Conservation (phyloP, 2,329 filamentous ascomycete genomes). For the Dactylellina sp. region DNA sequence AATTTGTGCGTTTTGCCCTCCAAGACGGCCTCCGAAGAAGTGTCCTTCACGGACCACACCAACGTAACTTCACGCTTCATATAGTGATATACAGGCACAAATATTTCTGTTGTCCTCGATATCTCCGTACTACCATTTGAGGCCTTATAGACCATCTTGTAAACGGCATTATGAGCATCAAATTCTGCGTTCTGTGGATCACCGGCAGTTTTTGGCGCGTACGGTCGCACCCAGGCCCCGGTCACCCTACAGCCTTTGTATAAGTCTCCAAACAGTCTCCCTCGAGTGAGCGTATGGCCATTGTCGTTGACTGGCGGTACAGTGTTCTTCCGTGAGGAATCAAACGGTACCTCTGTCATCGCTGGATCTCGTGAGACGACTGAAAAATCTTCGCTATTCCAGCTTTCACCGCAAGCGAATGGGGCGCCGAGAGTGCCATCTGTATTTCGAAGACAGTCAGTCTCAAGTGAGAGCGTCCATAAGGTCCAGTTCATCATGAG, state of each 20-base stretch:
- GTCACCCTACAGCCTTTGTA: slow-evolving; percentile 64
- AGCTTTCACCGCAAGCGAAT: slow-evolving; percentile 63
- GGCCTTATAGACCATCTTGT: slow-evolving; percentile 62
- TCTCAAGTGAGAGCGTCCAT: slow-evolving; percentile 64
- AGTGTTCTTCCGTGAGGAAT: slow-evolving; percentile 60
- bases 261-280: slow-evolving; percentile 61
- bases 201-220: slow-evolving; percentile 65
- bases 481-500: slow-evolving; percentile 61
- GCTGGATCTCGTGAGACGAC: slow-evolving; percentile 63
- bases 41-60: slow-evolving; percentile 36
- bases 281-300: slow-evolving; percentile 57
- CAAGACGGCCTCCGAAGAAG: slow-evolving; percentile 7
- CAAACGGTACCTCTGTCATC: slow-evolving; percentile 62
- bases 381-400: slow-evolving; percentile 66
- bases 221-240: slow-evolving; percentile 65
- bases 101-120: slow-evolving; percentile 64
- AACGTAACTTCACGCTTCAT: slow-evolving; percentile 62
- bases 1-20: slow-evolving; percentile 38
- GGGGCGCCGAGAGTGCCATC: slow-evolving; percentile 51
- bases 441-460: slow-evolving; percentile 64
- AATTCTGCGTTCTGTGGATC: slow-evolving; percentile 63
- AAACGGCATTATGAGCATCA: slow-evolving; percentile 62
- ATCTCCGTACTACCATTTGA: slow-evolving; percentile 47
- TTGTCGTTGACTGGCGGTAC: slow-evolving; percentile 53
- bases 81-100: slow-evolving; percentile 66